A percentile compares a stretch with the other conserved stretches of the same genome.
These are phyloP conservation scores for Clonostachys rhizophaga DNA, from an alignment of 2,329 filamentous ascomycete species.

Conservation along the genomic window DNA sequence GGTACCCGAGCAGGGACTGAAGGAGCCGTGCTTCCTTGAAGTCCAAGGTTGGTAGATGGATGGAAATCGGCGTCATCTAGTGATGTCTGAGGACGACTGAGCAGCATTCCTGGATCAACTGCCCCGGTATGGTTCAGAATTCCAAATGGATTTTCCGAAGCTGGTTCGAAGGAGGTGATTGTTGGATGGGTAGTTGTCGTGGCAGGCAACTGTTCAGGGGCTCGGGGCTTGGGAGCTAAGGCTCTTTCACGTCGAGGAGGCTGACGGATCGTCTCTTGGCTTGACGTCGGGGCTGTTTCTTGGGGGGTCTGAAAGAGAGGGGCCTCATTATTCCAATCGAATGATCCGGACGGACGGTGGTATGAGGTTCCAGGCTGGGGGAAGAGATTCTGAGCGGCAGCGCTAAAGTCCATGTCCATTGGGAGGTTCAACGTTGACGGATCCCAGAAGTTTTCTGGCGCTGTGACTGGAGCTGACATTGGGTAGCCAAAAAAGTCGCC, in stretches of 20 bases:
- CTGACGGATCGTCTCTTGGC: not conserved
- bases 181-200: conserved; percentile 5
- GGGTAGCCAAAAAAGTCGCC: conserved; percentile 57
- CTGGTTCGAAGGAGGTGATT: not conserved
- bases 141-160: conserved; percentile 44
- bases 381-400: conserved; percentile 16
- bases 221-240: conserved; percentile 45
- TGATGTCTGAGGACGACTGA: conserved; percentile 45
- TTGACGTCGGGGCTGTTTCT: conserved; percentile 3
- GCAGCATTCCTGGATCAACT: conserved; percentile 57
- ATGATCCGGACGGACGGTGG: conserved; percentile 43
- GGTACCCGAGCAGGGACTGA: not conserved
- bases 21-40: not conserved
- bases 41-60: not conserved
- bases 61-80: conserved; percentile 33
- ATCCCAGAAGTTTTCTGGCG: conserved; percentile 54
- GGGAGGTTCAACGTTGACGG: conserved; percentile 38
- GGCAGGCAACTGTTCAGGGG: conserved; percentile 16
- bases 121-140: conserved; percentile 37
- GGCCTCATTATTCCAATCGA: conserved; percentile 52
- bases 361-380: conserved; percentile 24
- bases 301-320: conserved; percentile 44
- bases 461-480: conserved; percentile 50
- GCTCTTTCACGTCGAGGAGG: conserved; percentile 16
- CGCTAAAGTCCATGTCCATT: conserved; percentile 58